Conservation (phyloP, 2,329 filamentous ascomycete genomes). For the Aspergillus unguis region DNA sequence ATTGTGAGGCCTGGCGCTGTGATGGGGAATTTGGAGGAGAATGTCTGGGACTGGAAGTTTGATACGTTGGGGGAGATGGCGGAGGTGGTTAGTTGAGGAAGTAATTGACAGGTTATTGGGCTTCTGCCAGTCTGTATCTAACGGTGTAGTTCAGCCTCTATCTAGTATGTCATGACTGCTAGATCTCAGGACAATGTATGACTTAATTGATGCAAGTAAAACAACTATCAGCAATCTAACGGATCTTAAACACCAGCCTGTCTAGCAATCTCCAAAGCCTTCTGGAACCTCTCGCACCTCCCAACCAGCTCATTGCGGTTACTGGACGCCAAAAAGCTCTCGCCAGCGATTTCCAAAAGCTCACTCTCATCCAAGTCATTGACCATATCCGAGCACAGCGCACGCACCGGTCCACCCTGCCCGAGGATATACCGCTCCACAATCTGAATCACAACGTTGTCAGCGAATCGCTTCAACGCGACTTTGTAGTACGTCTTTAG, state of each 20-base stretch:
- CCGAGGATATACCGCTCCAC: conserved; percentile 55
- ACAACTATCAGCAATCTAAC: background rate
- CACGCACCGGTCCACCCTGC: conserved; percentile 48
- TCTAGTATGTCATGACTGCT: too few relatives aligned
- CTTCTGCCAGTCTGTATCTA: too few relatives aligned
- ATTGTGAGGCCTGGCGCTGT: conserved; percentile 51
- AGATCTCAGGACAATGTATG: too few relatives aligned
- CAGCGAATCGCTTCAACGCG: conserved; percentile 59
- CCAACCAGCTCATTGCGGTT: conserved; percentile 43
- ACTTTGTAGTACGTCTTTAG: conserved; percentile 62
- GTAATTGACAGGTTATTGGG: too few relatives aligned
- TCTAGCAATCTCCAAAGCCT: conserved; percentile 29
- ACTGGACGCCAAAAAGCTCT: conserved; percentile 45
- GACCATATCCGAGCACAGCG: conserved; percentile 53
- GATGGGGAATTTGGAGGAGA: conserved; percentile 38
- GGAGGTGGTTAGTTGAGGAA: conserved; percentile 36
- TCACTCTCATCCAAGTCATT: conserved; percentile 47
- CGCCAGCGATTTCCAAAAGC: conserved; percentile 58
- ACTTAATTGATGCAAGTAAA: background rate
- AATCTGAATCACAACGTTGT: conserved; percentile 58
- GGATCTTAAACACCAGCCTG: background rate
- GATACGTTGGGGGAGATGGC: conserved; percentile 60
- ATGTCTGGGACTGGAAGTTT: conserved; percentile 56
- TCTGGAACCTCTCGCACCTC: conserved; percentile 28
- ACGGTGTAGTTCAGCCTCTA: too few relatives aligned